A percentile compares a stretch with the other conserved stretches of the same genome.
Evolutionary conservation across 495 filamentous ascomycete genomes (phyloP).

Genomic region (Elasticomyces elasticus): DNA sequence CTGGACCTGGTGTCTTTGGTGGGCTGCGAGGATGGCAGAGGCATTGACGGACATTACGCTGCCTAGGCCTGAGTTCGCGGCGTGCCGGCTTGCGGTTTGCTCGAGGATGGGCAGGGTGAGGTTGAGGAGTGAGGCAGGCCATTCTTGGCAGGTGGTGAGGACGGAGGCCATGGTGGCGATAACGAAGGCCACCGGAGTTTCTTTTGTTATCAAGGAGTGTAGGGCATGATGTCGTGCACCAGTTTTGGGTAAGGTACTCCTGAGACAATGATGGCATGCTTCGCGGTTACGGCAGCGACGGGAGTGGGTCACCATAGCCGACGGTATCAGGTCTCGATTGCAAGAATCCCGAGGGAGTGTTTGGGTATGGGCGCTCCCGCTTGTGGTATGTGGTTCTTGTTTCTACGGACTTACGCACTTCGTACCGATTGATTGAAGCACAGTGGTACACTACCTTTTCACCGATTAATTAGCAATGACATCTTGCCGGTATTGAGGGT

Average conservation of each 20-base stretch:
- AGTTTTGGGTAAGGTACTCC: too few relatives aligned
- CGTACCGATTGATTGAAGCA: too few relatives aligned
- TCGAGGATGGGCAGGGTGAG: not conserved
- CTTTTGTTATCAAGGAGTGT: not conserved
- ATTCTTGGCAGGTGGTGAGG: not conserved
- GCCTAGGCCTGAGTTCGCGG: not conserved
- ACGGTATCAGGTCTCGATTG: not conserved
- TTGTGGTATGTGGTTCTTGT: not conserved
- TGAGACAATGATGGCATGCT: slow-evolving; percentile 1
- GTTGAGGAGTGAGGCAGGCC: not conserved
- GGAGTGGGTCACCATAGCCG: not conserved
- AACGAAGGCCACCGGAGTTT: not conserved
- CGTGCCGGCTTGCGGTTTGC: not conserved
- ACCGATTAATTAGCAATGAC: not conserved
- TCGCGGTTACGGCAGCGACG: not conserved
- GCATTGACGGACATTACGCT: not conserved
- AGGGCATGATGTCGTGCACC: not conserved
- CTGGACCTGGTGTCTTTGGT: slow-evolving; percentile 22
- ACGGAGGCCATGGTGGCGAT: not conserved
- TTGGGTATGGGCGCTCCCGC: not conserved
- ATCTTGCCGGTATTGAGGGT: too few relatives aligned
- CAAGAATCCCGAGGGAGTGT: not conserved
- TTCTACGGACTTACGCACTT: too few relatives aligned
- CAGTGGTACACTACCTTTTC: not conserved
- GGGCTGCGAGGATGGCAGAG: slow-evolving; percentile 10